Conservation (phyloP, 73 alveolate genomes). For the Tetrahymena borealis region DNA sequence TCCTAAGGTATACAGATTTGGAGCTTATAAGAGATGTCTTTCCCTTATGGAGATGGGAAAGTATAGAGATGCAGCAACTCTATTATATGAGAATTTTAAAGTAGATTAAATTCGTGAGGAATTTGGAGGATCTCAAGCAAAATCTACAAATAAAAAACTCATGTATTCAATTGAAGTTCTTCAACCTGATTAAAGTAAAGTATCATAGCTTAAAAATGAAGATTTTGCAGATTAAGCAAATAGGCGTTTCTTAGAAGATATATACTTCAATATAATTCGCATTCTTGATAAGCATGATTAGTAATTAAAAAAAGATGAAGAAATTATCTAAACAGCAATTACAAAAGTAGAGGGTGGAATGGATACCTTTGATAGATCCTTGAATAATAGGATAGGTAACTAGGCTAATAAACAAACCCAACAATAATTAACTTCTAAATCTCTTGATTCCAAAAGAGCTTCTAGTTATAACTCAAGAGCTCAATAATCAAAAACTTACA, state of each 20-base stretch:
- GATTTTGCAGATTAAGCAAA: neutral
- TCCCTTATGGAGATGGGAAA: constrained; percentile 14
- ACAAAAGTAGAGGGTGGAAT: neutral
- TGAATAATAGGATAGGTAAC: neutral
- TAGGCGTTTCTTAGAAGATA: neutral
- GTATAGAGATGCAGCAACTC: constrained; percentile 22
- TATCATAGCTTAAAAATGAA: neutral
- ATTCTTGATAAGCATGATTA: neutral
- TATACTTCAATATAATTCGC: neutral
- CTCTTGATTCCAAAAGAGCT: neutral
- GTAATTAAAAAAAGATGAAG: neutral
- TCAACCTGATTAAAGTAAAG: neutral
- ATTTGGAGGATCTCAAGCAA: neutral
- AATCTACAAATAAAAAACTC: neutral
- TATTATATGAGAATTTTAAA: neutral
- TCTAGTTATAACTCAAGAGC: neutral
- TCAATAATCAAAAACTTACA: neutral
- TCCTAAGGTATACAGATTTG: constrained; percentile 29
- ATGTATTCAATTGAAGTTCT: neutral
- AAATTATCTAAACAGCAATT: neutral
- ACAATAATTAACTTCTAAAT: neutral
- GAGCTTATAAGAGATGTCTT: constrained; percentile 16
- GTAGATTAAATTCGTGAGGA: neutral
- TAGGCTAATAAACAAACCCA: neutral
- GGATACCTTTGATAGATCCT: neutral